Conservation (phyloP, 805 yeast genomes). For the Komagataella kurtzmanii region DNA sequence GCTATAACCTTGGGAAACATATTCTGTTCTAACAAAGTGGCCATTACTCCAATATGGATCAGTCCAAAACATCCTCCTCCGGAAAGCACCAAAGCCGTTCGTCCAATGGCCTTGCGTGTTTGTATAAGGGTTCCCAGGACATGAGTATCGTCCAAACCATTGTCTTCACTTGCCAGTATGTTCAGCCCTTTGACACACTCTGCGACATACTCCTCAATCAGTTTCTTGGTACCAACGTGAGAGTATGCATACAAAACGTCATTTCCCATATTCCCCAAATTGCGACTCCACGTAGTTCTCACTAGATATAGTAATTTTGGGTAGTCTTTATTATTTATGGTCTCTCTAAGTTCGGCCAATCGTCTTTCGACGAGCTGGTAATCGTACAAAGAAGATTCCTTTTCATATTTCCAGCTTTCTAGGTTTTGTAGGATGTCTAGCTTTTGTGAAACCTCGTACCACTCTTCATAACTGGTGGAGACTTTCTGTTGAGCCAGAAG, state of each 20-base stretch:
- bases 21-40: slow-evolving; percentile 61
- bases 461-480: slow-evolving; percentile 35
- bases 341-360: slow-evolving; percentile 41
- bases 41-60: slow-evolving; percentile 83
- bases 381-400: slow-evolving; percentile 62
- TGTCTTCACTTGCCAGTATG: slow-evolving; percentile 22
- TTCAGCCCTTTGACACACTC: slow-evolving; percentile 51
- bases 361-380: slow-evolving; percentile 40
- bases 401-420: slow-evolving; percentile 58
- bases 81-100: slow-evolving; percentile 87
- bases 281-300: slow-evolving; percentile 75
- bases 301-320: slow-evolving; percentile 55
- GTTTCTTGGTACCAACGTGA: slow-evolving; percentile 70
- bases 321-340: slow-evolving; percentile 46
- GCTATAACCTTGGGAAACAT: slow-evolving; percentile 78
- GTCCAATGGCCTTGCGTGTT: slow-evolving; percentile 82
- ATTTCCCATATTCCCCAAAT: slow-evolving; percentile 80
- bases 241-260: slow-evolving; percentile 64
- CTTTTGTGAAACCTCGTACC: slow-evolving; percentile 51
- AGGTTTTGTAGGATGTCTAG: slow-evolving; percentile 56
- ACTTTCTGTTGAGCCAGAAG: slow-evolving; percentile 29
- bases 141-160: slow-evolving; percentile 49
- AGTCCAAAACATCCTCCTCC: slow-evolving; percentile 96
- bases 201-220: slow-evolving; percentile 70
- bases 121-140: slow-evolving; percentile 71